A percentile compares a stretch with the other conserved stretches of the same genome.
phyloP scores from a whole-genome alignment of 306 rosid species.

The Nissolia schottii region DNA sequence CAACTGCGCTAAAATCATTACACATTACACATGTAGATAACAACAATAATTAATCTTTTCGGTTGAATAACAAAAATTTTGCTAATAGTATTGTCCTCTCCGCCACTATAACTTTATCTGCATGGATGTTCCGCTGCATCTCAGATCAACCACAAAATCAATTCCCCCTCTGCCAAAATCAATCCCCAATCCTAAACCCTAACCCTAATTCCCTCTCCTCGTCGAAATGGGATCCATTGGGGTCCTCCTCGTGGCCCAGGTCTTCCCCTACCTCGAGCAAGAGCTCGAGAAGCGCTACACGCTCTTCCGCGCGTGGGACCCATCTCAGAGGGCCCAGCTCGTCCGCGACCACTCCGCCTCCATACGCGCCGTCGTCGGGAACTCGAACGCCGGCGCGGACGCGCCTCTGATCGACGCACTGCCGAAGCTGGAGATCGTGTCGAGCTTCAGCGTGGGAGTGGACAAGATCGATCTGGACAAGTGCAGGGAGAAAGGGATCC shows the following conservation, averaged over 20 bases:
- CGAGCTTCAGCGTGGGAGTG: slow-evolving; percentile 70
- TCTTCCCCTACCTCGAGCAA: slow-evolving; percentile 52
- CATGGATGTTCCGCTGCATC: neutral
- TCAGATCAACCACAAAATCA: neutral
- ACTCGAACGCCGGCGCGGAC: slow-evolving; percentile 43
- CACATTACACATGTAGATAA: too few relatives aligned
- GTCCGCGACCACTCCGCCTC: slow-evolving; percentile 35
- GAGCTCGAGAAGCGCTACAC: slow-evolving; percentile 72
- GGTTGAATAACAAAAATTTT: too few relatives aligned
- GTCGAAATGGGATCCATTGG: slow-evolving; percentile 56
- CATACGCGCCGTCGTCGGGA: slow-evolving; percentile 60
- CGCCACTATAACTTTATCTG: neutral
- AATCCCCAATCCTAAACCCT: neutral
- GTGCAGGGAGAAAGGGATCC: slow-evolving; percentile 64
- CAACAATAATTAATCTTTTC: too few relatives aligned
- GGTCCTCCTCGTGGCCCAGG: slow-evolving; percentile 46
- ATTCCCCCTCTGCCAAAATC: neutral
- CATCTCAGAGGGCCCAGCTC: slow-evolving; percentile 34
- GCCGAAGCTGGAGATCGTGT: slow-evolving; percentile 67
- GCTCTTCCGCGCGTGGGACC: slow-evolving; percentile 44
- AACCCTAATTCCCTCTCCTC: neutral
- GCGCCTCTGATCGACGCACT: slow-evolving; percentile 46
- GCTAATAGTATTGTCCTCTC: too few relatives aligned
- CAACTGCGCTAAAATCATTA: too few relatives aligned
- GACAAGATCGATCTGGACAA: slow-evolving; percentile 56